Evolutionary conservation across 2,329 filamentous ascomycete genomes (phyloP), one percentile per base, ranked within the genome.

Genomic region (Colletotrichum cuscutae): DNA sequence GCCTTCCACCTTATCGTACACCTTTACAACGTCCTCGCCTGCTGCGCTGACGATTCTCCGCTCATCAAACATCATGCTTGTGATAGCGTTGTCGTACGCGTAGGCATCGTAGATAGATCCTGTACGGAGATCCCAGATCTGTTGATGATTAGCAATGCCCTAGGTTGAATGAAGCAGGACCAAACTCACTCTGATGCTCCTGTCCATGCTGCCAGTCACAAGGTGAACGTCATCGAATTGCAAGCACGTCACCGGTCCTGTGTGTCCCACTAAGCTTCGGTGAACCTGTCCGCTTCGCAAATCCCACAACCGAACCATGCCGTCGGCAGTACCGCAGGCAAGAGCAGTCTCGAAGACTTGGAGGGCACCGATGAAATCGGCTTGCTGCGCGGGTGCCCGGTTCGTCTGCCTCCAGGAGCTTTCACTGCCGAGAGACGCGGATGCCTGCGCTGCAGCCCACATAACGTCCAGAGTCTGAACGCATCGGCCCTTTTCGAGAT

Each of bases 81-180:
- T 97, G 70, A 99, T 90, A 0, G 95, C 91, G 78, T 94, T 89
- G 79, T 98, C 95, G 84, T 98, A 99, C 26, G 96, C 97, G 82
- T 95, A 99, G 22, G 96, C 97, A 81, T 99, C 97, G 81, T 93
- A 93, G 77, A 99, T 98, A 42, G 95, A 95, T 58, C 97, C 97
- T 13, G 95, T 98, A 67, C 97, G 94, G 69, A 99, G 92, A 83
- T 99, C 97, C 97, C 97, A 99, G 80, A 99, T 98, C 95, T 98
- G 79, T 69, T n/a, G n/a, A 12, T 3, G 11, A 35, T 62, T 24
- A 56, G 62, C 26, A 58, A 57, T 9, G 30, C 19, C 5, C 15
- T 53, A 35, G 28, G 12, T 35, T 24, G 22, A 28, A 59, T 22
- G 2, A 15, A 24, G 32, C 4, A 35, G 11, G n/a, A 3, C 22